These are phyloP conservation scores for Komagataea norvegica DNA, from an alignment of 1,139 yeast species.

Conservation along the genomic window DNA sequence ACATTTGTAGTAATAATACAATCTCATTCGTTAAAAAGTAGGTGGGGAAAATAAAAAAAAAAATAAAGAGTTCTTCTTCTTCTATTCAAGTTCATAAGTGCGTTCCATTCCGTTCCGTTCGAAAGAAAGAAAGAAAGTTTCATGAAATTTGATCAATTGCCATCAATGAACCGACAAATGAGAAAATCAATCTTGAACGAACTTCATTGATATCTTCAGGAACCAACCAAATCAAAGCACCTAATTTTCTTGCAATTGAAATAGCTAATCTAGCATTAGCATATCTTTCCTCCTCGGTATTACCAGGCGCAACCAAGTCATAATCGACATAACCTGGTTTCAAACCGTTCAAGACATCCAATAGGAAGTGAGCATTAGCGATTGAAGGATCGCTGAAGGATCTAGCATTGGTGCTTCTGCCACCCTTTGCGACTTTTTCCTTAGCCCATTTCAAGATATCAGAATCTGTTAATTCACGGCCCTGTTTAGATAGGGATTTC, in stretches of 20 bases:
- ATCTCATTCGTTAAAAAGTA: background rate
- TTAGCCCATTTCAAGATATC: conserved; percentile 96
- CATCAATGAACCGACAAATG: conserved; percentile 96
- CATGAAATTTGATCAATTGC: conserved; percentile 35
- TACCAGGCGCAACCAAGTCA: conserved; percentile 77
- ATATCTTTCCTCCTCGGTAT: conserved; percentile 76
- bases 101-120: no score
- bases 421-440: conserved; percentile 77
- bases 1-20: conserved; percentile 1
- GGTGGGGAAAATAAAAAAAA: background rate
- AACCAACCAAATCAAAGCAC: conserved; percentile 96
- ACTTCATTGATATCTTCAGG: conserved; percentile 99
- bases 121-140: no score
- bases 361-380: conserved; percentile 71
- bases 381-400: conserved; percentile 81
- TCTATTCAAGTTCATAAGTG: no score
- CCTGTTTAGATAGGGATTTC: conserved; percentile 64
- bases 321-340: conserved; percentile 98
- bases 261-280: conserved; percentile 96
- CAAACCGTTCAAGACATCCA: conserved; percentile 87
- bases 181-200: conserved; percentile 84
- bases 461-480: conserved; percentile 69
- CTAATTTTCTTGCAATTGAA: conserved; percentile 95
- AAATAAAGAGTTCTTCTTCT: background rate
- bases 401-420: conserved; percentile 63